Evolutionary conservation across 1,139 yeast species (phyloP).

Genomic region (Kodamaea derodonti): DNA sequence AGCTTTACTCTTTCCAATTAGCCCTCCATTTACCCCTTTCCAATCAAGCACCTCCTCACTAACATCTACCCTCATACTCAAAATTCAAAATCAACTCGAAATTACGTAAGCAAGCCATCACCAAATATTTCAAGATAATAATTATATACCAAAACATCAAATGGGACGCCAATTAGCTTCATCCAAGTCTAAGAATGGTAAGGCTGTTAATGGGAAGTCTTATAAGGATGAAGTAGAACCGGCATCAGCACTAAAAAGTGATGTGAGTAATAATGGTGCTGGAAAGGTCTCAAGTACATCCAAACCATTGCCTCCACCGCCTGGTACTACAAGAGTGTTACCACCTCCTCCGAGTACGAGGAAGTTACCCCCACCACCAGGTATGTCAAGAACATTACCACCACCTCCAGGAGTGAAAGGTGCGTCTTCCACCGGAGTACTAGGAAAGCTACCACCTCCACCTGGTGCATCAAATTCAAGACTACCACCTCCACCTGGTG

Average conservation of each 20-base stretch:
- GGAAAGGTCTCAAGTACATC: no score
- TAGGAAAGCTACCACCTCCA: constrained; percentile 28
- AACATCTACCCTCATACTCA: no score
- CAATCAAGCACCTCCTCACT: no score
- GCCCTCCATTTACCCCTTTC: no score
- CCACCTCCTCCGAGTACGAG: background rate
- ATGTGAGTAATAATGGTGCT: no score
- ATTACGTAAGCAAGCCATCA: background rate
- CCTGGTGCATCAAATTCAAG: constrained; percentile 13
- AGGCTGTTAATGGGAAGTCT: background rate
- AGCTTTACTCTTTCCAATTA: no score
- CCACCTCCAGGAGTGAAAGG: constrained; percentile 15
- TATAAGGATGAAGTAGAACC: background rate
- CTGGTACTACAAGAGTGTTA: background rate
- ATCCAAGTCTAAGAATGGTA: constrained; percentile 1
- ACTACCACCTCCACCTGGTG: constrained; percentile 16
- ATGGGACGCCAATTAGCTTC: background rate
- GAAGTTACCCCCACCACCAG: constrained; percentile 28
- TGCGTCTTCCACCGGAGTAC: no score
- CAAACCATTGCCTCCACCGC: no score
- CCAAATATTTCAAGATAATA: background rate
- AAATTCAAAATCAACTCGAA: no score
- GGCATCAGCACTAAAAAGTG: no score
- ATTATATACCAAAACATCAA: background rate
- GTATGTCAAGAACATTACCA: constrained; percentile 10